Percentiles rank a stretch among this genome's conserved stretches.
phyloP scores from a whole-genome alignment of 805 yeast species.

The Starmerella khaoyaiensis region DNA sequence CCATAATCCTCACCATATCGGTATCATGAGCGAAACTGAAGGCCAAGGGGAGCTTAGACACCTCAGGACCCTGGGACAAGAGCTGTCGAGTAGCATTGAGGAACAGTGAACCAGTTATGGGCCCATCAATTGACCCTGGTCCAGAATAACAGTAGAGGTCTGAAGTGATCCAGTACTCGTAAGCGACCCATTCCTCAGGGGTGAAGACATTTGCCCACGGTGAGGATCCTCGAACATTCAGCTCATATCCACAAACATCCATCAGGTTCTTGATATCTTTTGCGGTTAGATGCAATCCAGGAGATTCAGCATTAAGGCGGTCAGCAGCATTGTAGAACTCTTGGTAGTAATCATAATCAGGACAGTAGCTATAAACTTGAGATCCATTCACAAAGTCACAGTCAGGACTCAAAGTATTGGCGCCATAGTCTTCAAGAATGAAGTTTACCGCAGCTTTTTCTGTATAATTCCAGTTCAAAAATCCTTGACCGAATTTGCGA shows the following conservation, averaged over 20 bases:
- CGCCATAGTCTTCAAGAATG: slow-evolving; percentile 35
- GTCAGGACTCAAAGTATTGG: slow-evolving; percentile 20
- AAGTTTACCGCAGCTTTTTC: slow-evolving; percentile 27
- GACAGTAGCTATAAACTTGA: slow-evolving; percentile 1
- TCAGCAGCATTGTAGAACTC: slow-evolving; percentile 18
- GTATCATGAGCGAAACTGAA: slow-evolving; percentile 47
- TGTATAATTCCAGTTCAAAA: slow-evolving; percentile 22
- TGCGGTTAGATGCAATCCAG: slow-evolving; percentile 31
- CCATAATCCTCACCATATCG: slow-evolving; percentile 38
- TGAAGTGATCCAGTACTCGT: slow-evolving; percentile 20
- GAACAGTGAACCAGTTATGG: slow-evolving; percentile 34
- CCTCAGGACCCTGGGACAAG: slow-evolving; percentile 32
- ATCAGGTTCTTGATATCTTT: slow-evolving; percentile 34
- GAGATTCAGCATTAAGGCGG: slow-evolving; percentile 21
- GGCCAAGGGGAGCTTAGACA: slow-evolving; percentile 32
- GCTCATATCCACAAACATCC: slow-evolving; percentile 39
- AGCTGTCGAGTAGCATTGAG: slow-evolving; percentile 38
- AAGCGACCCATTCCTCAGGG: slow-evolving; percentile 24
- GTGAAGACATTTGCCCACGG: slow-evolving; percentile 29
- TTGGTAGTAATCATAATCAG: slow-evolving; percentile 12
- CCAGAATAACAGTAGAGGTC: slow-evolving; percentile 25
- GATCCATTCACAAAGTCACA: slow-evolving; percentile 5
- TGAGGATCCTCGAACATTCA: slow-evolving; percentile 39
- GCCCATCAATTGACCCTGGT: slow-evolving; percentile 22
- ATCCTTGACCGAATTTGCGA: slow-evolving; percentile 24